phyloP scores from a whole-genome alignment of 129 eudicot genomes.

The Artemisia tridentata region DNA sequence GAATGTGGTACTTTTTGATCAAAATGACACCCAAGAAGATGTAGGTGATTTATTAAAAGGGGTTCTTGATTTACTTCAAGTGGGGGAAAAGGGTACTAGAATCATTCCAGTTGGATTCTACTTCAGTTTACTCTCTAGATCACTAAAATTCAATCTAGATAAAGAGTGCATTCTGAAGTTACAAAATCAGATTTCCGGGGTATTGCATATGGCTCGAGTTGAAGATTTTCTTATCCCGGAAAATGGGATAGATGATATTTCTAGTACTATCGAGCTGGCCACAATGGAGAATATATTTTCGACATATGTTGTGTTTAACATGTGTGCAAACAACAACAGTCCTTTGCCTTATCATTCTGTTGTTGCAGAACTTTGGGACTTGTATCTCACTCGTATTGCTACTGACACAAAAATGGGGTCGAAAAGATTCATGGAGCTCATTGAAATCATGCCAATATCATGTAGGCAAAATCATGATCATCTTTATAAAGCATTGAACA shows the following conservation, averaged over 20 bases:
- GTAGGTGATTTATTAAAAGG: conserved; percentile 37
- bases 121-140: conserved; percentile 60
- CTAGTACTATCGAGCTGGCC: conserved; percentile 47
- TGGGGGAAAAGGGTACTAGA: conserved; percentile 54
- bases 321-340: conserved; percentile 30
- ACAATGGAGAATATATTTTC: conserved; percentile 63
- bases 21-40: conserved; percentile 22
- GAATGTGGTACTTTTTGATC: conserved; percentile 44
- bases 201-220: conserved; percentile 64
- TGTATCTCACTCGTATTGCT: conserved; percentile 57
- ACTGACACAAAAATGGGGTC: conserved; percentile 43
- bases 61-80: conserved; percentile 67
- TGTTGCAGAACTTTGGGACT: conserved; percentile 86
- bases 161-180: conserved; percentile 43
- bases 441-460: conserved; percentile 60
- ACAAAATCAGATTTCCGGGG: conserved; percentile 57
- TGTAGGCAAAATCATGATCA: conserved; percentile 76
- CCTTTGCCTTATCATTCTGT: conserved; percentile 41
- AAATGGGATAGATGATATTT: conserved; percentile 25
- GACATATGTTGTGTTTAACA: conserved; percentile 43
- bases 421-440: conserved; percentile 63
- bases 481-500: conserved; percentile 69
- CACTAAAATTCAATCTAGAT: conserved; percentile 47
- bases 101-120: conserved; percentile 82
- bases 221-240: conserved; percentile 65